A percentile compares a stretch with the other conserved stretches of the same genome.
These are phyloP conservation scores for Gossypium herbaceum DNA, from an alignment of 345 rosid species.

Conservation along the genomic window DNA sequence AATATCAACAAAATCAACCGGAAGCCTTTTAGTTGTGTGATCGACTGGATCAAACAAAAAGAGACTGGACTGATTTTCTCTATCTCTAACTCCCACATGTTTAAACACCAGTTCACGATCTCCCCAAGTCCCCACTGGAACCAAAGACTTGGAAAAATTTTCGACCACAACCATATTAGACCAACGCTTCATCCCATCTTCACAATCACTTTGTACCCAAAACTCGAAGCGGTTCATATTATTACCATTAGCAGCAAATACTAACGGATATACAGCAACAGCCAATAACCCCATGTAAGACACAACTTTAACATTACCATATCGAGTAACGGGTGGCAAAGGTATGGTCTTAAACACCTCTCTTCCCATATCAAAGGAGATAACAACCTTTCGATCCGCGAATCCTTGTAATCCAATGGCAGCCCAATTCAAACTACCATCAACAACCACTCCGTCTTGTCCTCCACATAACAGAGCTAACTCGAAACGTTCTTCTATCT, in stretches of 20 bases:
- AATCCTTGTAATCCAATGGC: constrained; percentile 15
- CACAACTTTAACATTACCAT: constrained; percentile 14
- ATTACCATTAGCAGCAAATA: neutral
- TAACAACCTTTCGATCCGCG: constrained; percentile 4
- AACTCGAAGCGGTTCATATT: constrained; percentile 16
- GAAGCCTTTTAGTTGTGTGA: neutral
- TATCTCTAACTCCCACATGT: neutral
- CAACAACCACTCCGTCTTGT: constrained; percentile 1
- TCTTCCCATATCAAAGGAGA: constrained; percentile 26
- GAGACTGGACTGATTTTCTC: neutral
- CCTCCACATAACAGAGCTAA: constrained; percentile 3
- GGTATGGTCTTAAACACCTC: constrained; percentile 16
- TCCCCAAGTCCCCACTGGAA: constrained; percentile 23
- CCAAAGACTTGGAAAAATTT: neutral
- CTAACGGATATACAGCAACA: constrained; percentile 25
- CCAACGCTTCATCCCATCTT: constrained; percentile 1
- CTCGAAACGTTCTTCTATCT: constrained; percentile 12
- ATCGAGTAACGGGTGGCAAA: neutral
- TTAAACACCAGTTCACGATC: constrained; percentile 26
- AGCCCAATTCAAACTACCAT: constrained; percentile 19
- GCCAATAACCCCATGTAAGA: constrained; percentile 23
- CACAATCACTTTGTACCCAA: constrained; percentile 16
- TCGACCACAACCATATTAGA: neutral
- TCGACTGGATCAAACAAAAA: constrained; percentile 7
- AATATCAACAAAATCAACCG: constrained; percentile 3